Base-by-base conservation (phyloP, 2,329 filamentous ascomycete genomes). In the Didymella glomerata region DNA sequence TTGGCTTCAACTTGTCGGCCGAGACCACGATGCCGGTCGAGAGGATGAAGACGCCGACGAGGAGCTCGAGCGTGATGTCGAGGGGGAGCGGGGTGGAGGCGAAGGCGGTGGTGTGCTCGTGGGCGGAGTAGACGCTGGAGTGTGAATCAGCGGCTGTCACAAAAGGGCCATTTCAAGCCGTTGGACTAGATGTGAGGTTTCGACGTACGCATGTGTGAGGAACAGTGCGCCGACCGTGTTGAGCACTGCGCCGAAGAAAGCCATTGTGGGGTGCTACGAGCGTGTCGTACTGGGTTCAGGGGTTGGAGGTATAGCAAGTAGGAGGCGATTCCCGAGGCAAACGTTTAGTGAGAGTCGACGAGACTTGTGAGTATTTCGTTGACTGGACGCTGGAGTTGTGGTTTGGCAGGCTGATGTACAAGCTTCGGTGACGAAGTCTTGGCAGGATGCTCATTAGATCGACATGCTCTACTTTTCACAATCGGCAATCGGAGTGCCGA, bases 81-180 rank as follows among this genome's bases (percentile, higher is more conserved):
- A 91, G 79, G 0, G 95, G 94, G 1, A 98, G 84, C 14, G 70
- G 70, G 16, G 84, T 67, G 57, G 64, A 75, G 64, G 57, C 78
- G 83, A 88, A 86, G 48, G 96, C 85, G 22, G 88, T 84, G 7
- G 92, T 90, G 80, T 97, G 91, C 80, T 99, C 95, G 78, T 97
- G 91, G 46, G 93, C 93, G 50, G 95, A 99, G 80, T 98, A 99
- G 80, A 93, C 96, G 64, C 95, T 99, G 75, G 53, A 13, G 5
- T 27, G 28, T 32, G 51, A 7, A 25, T 75, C 59, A 75, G 67
- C 53, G 74, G 53, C 24, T 48, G 16, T 71, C 60, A 40, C 10
- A 8, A 2, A 2, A 4, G 18, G 6, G 2, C 1, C 4, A 10
- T 27, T 27, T 32, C 44, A 24, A 50, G 36, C 18, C 42, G 8